These are phyloP conservation scores for Lactifluus volemus DNA, from an alignment of 768 basidiomycete species.

Conservation along the genomic window DNA sequence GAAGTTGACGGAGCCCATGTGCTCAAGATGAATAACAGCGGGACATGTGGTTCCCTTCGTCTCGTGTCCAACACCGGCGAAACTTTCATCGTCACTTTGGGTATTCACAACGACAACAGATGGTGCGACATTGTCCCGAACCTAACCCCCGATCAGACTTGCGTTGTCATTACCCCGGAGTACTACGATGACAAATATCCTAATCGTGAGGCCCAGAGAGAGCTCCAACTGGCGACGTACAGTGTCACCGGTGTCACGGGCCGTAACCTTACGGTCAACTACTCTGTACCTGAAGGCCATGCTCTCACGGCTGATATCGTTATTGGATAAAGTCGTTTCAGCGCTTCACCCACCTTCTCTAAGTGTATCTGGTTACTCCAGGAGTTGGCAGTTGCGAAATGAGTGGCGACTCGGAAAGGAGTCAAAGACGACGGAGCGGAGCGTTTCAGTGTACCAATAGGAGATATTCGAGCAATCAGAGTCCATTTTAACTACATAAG, in stretches of 20 bases:
- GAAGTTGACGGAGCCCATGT: constrained; percentile 18
- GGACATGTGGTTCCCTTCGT: constrained; percentile 33
- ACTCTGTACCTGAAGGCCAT: background rate
- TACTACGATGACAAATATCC: background rate
- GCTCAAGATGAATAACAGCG: constrained; percentile 33
- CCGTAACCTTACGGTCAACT: background rate
- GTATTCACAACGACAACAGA: constrained; percentile 32
- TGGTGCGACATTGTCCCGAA: constrained; percentile 34
- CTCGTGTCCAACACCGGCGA: constrained; percentile 27
- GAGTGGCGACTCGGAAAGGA: too few species aligned
- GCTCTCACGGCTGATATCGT: background rate
- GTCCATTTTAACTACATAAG: background rate
- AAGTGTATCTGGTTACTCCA: too few species aligned
- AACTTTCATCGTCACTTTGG: constrained; percentile 28
- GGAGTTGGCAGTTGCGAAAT: too few species aligned
- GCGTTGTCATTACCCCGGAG: background rate
- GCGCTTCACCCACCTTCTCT: background rate
- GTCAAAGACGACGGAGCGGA: too few species aligned
- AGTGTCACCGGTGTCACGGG: background rate
- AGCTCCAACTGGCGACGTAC: background rate
- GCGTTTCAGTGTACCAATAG: too few species aligned
- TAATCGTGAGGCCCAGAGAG: background rate
- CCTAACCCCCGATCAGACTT: constrained; percentile 15
- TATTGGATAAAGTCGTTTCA: background rate
- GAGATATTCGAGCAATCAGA: background rate